Evolutionary conservation across 257 asterid genomes (phyloP).

Genomic region (Forsythia viridissima): DNA sequence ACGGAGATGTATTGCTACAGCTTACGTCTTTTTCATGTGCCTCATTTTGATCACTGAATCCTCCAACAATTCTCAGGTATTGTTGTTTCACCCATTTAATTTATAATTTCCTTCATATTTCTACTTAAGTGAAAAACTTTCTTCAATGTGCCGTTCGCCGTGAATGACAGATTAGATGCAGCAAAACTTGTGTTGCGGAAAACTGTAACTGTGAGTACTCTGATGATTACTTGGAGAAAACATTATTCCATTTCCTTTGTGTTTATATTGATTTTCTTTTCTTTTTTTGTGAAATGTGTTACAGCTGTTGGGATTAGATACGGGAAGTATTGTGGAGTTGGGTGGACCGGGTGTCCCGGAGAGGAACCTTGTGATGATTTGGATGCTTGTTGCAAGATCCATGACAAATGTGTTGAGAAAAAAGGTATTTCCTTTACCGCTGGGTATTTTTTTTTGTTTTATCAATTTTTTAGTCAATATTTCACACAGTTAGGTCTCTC

Average conservation of each 20-base stretch:
- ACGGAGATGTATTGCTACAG: conserved; percentile 34
- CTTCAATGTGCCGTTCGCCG: conserved; percentile 4
- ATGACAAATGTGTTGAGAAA: conserved; percentile 77
- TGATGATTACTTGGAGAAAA: background rate
- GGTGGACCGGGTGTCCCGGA: conserved; percentile 91
- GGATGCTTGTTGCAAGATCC: conserved; percentile 88
- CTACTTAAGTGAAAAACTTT: background rate
- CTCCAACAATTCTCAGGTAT: conserved; percentile 52
- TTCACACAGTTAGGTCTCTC: background rate
- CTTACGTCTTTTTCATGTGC: conserved; percentile 34
- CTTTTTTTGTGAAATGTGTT: conserved; percentile 8
- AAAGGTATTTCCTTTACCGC: conserved; percentile 48
- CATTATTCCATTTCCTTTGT: background rate
- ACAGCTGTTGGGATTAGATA: conserved; percentile 78
- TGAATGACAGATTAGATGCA: conserved; percentile 53
- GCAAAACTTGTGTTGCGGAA: conserved; percentile 69
- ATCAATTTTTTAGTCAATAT: background rate
- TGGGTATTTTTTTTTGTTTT: background rate
- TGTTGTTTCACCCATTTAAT: background rate
- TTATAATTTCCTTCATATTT: background rate
- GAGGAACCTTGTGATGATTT: conserved; percentile 95
- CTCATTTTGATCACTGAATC: conserved; percentile 39
- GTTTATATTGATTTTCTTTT: background rate
- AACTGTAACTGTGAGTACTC: conserved; percentile 58
- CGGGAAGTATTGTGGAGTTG: conserved; percentile 95